These are phyloP conservation scores for Suhomyces choctaworum DNA, from an alignment of 1,139 yeast species.

Conservation along the genomic window DNA sequence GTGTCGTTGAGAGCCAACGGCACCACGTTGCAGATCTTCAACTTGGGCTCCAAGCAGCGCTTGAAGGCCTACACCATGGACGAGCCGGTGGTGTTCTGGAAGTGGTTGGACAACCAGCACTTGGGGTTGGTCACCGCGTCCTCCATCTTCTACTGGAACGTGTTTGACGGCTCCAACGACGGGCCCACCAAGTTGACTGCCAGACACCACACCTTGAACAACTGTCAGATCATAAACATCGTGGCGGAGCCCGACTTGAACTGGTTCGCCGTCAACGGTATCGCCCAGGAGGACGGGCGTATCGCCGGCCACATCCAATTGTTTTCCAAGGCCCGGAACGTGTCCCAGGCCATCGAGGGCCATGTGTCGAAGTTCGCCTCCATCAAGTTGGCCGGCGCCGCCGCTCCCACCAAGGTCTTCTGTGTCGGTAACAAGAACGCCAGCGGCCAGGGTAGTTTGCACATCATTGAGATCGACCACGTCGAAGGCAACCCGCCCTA, in stretches of 20 bases:
- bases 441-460: slow-evolving; percentile 83
- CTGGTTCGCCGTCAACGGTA: slow-evolving; percentile 96
- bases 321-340: slow-evolving; percentile 81
- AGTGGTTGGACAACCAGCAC: slow-evolving; percentile 75
- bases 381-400: slow-evolving; percentile 70
- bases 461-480: slow-evolving; percentile 95
- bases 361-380: slow-evolving; percentile 91
- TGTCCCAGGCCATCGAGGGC: slow-evolving; percentile 97
- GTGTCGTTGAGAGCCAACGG: slow-evolving; percentile 96
- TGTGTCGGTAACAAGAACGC: slow-evolving; percentile 88
- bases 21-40: slow-evolving; percentile 91
- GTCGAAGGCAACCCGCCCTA: slow-evolving; percentile 82
- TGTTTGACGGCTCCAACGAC: slow-evolving; percentile 75
- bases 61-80: slow-evolving; percentile 83
- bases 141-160: slow-evolving; percentile 76
- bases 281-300: slow-evolving; percentile 91
- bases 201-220: slow-evolving; percentile 77
- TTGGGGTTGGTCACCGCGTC: slow-evolving; percentile 85
- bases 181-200: slow-evolving; percentile 81
- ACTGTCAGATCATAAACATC: slow-evolving; percentile 88
- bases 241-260: slow-evolving; percentile 77
- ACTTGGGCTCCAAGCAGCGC: slow-evolving; percentile 83
- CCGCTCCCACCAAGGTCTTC: slow-evolving; percentile 80
- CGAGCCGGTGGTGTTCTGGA: slow-evolving; percentile 94
- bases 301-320: slow-evolving; percentile 97